Evolutionary conservation across 2,329 filamentous ascomycete genomes (phyloP), one percentile per base, ranked within the genome.

Genomic region (Periconia sp.): DNA sequence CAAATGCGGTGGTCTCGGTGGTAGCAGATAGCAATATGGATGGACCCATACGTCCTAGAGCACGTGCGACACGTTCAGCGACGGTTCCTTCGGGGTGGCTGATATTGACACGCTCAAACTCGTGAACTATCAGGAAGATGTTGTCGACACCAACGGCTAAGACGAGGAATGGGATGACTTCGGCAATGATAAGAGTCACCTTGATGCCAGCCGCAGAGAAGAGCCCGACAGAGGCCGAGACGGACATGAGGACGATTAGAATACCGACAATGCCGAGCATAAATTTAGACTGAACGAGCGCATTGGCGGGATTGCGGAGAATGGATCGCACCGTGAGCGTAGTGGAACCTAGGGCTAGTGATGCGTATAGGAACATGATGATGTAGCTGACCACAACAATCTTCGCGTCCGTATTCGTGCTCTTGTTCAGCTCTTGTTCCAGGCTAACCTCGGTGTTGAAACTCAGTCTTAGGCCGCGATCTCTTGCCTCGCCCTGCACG

Each of bases 351-450:
- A 99, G 78, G 0, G 94, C 92, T 39, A 99, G 74, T 5, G 92
- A 97, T 4, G 92, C 94, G 65, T 99, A 99, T 50, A 99, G 74
- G 71, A 99, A 99, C 94, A 99, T 99, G 75, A 96, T 89, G 52
- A 97, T 80, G 73, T 99, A 99, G 78, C 92, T 97, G 71, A 99
- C 87, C 40, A 92, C 84, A 17, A 99, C 85, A 60, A 99, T 99
- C 69, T 92, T 96, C 31, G 92, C 95, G 69, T 99, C 94, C 0
- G 94, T 97, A 70, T 99, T 99, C 36, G 91, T 96, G 25, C 91
- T 95, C 73, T 97, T 96, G 76, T 96, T 99, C 44, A 99, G 79
- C 65, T 99, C 94, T 66, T 96, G 82, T 67, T 97, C 92, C 48
- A 99, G 76, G 69, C 92, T 96, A 70, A 92, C 89, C 72, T 99